Evolutionary conservation across 768 basidiomycete species (phyloP).

Genomic region (Cubamyces sp.): DNA sequence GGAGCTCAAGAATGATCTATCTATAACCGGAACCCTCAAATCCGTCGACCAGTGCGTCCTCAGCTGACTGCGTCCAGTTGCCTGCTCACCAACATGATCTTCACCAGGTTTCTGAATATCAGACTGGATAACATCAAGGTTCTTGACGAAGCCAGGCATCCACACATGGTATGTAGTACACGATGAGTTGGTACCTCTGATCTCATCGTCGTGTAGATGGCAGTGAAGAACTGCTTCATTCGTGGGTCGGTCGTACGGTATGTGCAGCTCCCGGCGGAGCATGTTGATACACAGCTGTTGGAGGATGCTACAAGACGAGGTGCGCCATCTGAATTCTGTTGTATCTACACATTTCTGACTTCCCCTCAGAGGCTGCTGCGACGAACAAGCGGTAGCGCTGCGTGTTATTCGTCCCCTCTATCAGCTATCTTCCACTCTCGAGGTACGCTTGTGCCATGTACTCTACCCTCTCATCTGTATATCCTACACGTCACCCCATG

Average conservation of each 20-base stretch:
- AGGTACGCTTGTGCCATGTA: conserved; percentile 16
- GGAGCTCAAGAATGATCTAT: conserved; percentile 98
- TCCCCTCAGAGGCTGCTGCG: conserved; percentile 9
- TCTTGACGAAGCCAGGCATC: conserved; percentile 89
- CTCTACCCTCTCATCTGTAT: neutral
- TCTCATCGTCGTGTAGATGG: conserved; percentile 64
- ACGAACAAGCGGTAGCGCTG: conserved; percentile 13
- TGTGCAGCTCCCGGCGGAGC: conserved; percentile 89
- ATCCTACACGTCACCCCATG: neutral
- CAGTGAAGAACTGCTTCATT: conserved; percentile 99
- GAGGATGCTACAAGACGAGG: conserved; percentile 98
- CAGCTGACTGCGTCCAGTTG: neutral
- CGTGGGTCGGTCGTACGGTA: conserved; percentile 98
- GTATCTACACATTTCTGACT: neutral
- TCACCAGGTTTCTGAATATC: conserved; percentile 87
- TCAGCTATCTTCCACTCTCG: neutral
- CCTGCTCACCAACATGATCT: neutral
- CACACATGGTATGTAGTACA: conserved; percentile 81
- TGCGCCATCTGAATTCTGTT: conserved; percentile 38
- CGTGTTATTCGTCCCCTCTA: neutral
- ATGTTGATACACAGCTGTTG: conserved; percentile 92
- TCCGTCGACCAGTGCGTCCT: conserved; percentile 92
- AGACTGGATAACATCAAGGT: conserved; percentile 93
- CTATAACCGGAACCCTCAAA: conserved; percentile 93
- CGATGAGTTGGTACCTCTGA: too few relatives aligned